These are phyloP conservation scores for Trametopsis cervina DNA, from an alignment of 768 basidiomycete species.

Conservation along the genomic window DNA sequence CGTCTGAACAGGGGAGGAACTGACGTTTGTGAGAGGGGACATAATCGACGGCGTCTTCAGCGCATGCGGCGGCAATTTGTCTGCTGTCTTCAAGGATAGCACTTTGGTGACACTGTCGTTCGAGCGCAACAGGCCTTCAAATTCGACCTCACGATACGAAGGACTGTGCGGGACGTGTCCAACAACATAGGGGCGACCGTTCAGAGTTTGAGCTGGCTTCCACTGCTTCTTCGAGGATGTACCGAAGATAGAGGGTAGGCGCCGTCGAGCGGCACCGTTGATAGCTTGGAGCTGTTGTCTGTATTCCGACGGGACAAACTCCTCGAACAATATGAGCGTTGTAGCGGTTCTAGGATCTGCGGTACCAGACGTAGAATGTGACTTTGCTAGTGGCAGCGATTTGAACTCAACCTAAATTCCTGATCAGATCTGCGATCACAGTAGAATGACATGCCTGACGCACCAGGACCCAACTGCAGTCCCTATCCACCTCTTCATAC, in stretches of 20 bases:
- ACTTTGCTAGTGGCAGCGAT: conserved; percentile 44
- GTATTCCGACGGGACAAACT: conserved; percentile 88
- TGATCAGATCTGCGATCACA: no score
- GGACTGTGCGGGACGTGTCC: conserved; percentile 50
- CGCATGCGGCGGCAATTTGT: conserved; percentile 8
- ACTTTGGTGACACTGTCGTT: conserved; percentile 38
- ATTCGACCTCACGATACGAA: conserved; percentile 62
- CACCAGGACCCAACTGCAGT: conserved; percentile 92
- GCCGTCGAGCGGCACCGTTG: conserved; percentile 41
- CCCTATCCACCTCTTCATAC: conserved; percentile 68
- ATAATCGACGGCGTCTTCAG: conserved; percentile 22
- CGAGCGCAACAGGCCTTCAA: conserved; percentile 65
- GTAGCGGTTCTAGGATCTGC: conserved; percentile 67
- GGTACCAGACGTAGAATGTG: conserved; percentile 21
- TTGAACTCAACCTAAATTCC: conserved; percentile 87
- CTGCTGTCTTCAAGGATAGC: conserved; percentile 22
- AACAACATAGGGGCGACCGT: conserved; percentile 68
- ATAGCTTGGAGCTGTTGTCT: conserved; percentile 58
- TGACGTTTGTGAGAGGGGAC: conserved; percentile 4
- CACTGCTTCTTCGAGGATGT: conserved; percentile 49
- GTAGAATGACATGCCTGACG: conserved; percentile 23
- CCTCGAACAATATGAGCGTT: conserved; percentile 81
- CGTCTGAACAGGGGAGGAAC: conserved; percentile 3
- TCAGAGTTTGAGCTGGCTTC: conserved; percentile 79
- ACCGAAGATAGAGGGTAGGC: conserved; percentile 65